These are phyloP conservation scores for Boletus subcaerulescens DNA, from an alignment of 768 basidiomycete species.

Conservation along the genomic window DNA sequence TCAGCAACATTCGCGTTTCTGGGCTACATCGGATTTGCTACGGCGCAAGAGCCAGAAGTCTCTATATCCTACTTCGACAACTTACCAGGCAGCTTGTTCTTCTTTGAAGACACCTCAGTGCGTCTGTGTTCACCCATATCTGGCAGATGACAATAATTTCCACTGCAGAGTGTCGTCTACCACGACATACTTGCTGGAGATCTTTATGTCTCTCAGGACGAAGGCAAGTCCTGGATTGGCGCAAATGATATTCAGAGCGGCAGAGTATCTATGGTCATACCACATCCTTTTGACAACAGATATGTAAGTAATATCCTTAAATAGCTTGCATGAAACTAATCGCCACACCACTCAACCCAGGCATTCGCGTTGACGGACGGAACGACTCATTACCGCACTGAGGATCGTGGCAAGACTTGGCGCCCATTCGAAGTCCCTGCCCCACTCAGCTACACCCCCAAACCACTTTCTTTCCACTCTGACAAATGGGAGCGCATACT, in stretches of 20 bases:
- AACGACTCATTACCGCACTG: slow-evolving; percentile 83
- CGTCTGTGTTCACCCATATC: slow-evolving; percentile 29
- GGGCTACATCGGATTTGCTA: slow-evolving; percentile 17
- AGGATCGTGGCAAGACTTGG: slow-evolving; percentile 88
- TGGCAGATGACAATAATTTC: background rate
- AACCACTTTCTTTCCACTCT: slow-evolving; percentile 86
- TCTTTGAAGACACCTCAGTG: slow-evolving; percentile 91
- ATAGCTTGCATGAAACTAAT: background rate
- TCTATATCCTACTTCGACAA: slow-evolving; percentile 58
- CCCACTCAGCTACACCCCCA: slow-evolving; percentile 37
- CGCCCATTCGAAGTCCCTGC: slow-evolving; percentile 73
- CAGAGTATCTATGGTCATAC: slow-evolving; percentile 66
- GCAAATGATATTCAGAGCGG: slow-evolving; percentile 53
- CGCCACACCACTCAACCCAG: slow-evolving; percentile 37
- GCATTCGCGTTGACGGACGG: slow-evolving; percentile 81
- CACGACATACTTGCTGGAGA: slow-evolving; percentile 70
- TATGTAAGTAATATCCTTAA: slow-evolving; percentile 46
- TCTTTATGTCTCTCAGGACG: slow-evolving; percentile 78
- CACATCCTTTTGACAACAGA: slow-evolving; percentile 82
- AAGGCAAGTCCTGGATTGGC: slow-evolving; percentile 70
- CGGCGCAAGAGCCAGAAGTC: slow-evolving; percentile 48
- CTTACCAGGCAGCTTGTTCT: slow-evolving; percentile 74
- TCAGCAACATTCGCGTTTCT: slow-evolving; percentile 26
- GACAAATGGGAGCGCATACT: slow-evolving; percentile 75
- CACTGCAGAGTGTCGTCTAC: slow-evolving; percentile 62